These are phyloP conservation scores for Lippia alba DNA, from an alignment of 305 asterid species.

Conservation along the genomic window DNA sequence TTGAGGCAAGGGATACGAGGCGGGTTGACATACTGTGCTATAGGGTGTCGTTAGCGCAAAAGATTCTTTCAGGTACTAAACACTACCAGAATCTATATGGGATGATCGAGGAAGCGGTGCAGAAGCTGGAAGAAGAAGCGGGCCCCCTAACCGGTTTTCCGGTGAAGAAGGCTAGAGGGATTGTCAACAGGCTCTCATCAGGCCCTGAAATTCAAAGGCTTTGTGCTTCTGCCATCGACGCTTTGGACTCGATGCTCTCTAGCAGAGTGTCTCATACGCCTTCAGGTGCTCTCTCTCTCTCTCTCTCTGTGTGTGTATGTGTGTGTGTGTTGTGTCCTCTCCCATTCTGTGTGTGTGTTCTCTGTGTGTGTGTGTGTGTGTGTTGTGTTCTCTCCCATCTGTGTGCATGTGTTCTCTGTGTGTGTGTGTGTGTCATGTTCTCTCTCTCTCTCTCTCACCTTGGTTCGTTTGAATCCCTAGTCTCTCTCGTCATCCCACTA, in stretches of 20 bases:
- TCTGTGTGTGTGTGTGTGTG: background rate
- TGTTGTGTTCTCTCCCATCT: background rate
- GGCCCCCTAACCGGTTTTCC: conserved; percentile 81
- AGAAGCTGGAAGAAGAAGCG: conserved; percentile 70
- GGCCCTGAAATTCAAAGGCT: conserved; percentile 73
- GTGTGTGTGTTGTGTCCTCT: background rate
- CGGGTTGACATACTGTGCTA: conserved; percentile 83
- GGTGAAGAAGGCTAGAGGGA: conserved; percentile 79
- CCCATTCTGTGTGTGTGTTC: background rate
- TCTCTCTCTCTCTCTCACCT: too few species aligned
- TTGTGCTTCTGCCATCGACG: conserved; percentile 77
- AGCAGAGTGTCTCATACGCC: conserved; percentile 47
- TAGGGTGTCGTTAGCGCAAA: conserved; percentile 73
- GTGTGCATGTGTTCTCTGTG: too few species aligned
- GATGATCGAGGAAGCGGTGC: conserved; percentile 63
- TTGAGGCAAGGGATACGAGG: conserved; percentile 84
- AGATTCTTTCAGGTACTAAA: conserved; percentile 75
- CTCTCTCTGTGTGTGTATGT: conserved; percentile 13
- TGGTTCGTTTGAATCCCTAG: background rate
- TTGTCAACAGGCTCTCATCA: conserved; percentile 85
- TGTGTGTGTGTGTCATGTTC: background rate
- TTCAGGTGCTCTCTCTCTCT: conserved; percentile 49
- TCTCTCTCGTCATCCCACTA: conserved; percentile 25
- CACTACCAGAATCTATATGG: conserved; percentile 61
- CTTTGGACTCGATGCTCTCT: conserved; percentile 64